phyloP scores from a whole-genome alignment of 2,329 filamentous ascomycete genomes.

The Plectosphaerella sp. region DNA sequence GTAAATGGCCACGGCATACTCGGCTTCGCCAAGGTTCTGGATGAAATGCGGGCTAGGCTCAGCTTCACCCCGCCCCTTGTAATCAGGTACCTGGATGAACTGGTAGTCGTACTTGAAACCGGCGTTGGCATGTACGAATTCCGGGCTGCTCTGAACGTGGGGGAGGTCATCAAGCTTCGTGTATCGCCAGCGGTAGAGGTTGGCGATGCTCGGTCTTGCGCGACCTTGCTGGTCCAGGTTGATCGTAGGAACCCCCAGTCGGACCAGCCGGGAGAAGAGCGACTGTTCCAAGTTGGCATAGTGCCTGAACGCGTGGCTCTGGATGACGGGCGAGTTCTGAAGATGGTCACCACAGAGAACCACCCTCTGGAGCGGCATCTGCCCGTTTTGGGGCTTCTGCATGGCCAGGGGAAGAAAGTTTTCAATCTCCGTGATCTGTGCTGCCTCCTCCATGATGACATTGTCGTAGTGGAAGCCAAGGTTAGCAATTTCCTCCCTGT shows the following conservation, averaged over 20 bases:
- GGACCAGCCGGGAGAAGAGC: constrained; percentile 84
- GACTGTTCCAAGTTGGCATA: constrained; percentile 97
- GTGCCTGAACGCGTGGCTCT: constrained; percentile 88
- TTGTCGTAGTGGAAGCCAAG: constrained; percentile 98
- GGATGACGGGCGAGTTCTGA: constrained; percentile 93
- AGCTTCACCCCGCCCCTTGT: constrained; percentile 82
- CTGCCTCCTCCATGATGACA: constrained; percentile 96
- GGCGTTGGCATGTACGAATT: constrained; percentile 80
- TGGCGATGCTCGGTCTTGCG: constrained; percentile 79
- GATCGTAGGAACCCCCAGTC: constrained; percentile 87
- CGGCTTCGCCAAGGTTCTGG: constrained; percentile 93
- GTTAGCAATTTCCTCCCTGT: constrained; percentile 80
- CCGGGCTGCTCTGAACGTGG: constrained; percentile 59
- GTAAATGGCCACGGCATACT: constrained; percentile 92
- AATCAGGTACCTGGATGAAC: constrained; percentile 92
- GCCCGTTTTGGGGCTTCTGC: constrained; percentile 71
- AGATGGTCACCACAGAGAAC: constrained; percentile 93
- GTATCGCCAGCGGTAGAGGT: constrained; percentile 93
- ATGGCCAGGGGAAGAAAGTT: constrained; percentile 94
- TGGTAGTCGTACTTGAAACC: constrained; percentile 94
- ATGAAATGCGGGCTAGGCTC: constrained; percentile 93
- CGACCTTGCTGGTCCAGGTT: constrained; percentile 91
- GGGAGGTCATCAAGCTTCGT: constrained; percentile 74
- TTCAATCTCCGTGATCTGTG: constrained; percentile 95
- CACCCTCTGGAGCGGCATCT: constrained; percentile 76